Base-by-base conservation (phyloP, 768 basidiomycete species). In the Mrakia blollopis region DNA sequence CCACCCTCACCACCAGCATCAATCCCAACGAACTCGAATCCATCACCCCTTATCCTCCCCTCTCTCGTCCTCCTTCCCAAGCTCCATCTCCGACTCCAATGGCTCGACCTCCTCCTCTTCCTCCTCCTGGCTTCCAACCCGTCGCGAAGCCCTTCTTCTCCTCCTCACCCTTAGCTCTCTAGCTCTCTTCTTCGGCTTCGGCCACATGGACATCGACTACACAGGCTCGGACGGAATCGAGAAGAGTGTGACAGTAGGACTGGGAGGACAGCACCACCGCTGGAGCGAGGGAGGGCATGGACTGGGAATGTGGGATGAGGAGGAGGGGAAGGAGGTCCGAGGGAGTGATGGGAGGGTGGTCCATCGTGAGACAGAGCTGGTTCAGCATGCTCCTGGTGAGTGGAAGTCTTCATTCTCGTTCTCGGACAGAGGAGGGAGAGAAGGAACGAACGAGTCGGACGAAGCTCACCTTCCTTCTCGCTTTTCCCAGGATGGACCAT, bases 301-400 rank as follows among this genome's bases (percentile, higher is more conserved):
- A 41, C 14, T 41, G 25, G 44, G 67, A 18, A 47, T 57, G 44
- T 25, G 28, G 37, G 63, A 67, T n/a, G 39, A 73, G 57, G 54
- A 52, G 67, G 71, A 44, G 8, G 69, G 30, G n/a, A 76, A 16
- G 47, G 62, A 41, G 54, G 75, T 39, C 32, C 35, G 32, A 39
- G 62, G 60, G 41, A 32, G 52, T 14, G 61, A 13, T 32, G 60
- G 63, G 6, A 73, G 70, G 25, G 47, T 71, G 41, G 30, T n/a
- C 32, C 47, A 73, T 35, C 41, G 57, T 1, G 79, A 76, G 62
- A 92, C 94, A 8, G 87, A 87, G 70, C 85, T 94, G 3, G 83
- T 93, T 3, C 87, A 89, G 9, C 93, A 95, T 84, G 90, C 87
- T 10, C 90, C 91, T 82, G 92, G 92, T 91, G 77, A 78, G 85